Evolutionary conservation across 176 grass and related monocot genomes (phyloP), one percentile per base, ranked within the genome.

Genomic region (Paspalum vaginatum): DNA sequence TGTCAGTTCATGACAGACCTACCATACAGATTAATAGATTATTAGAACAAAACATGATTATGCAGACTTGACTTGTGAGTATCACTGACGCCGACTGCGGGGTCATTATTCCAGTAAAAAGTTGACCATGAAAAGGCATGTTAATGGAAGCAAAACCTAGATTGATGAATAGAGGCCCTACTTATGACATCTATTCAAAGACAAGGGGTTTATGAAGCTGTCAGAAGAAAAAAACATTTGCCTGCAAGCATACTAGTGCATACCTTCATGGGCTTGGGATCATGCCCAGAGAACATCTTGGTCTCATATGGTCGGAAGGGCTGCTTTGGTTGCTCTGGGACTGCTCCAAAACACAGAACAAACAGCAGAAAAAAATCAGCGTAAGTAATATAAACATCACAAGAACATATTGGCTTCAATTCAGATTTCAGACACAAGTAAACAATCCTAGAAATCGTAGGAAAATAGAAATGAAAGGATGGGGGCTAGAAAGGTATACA

Each of bases 221-320:
- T 49, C 24, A 63, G 25, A 38, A 37, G 12, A 65, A 45, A 5
- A 1, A 79, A 58, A 53, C 21, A 67, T 74, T 8, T 42, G 16
- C 21, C 41, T 46, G 16, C 39, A 76, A 80, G 55, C 39, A 7
- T 76, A 48, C 49, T 11, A 32, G 87, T 79, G n/a, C n/a, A 47
- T 81, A 96, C 93, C 90, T 99, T 96, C 47, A 80, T 72, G 79
- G 56, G 60, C 76, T 91, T 95, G 20, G 63, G 56, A 93, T 96
- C 87, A 47, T 95, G 91, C 77, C 88, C 88, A 72, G 72, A 58
- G 80, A 84, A 99, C 37, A 91, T 71, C 43, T 88, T 91, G 20
- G 61, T 59, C 22, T 89, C 92, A 70, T 89, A 88, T 26, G 85
- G 53, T 61, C 86, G 78, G 66, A 79, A 80, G 62, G 86, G 79